Evolutionary conservation across 805 yeast species (phyloP), one percentile per base, ranked within the genome.

Genomic region (Debaryomyces prosopidis): DNA sequence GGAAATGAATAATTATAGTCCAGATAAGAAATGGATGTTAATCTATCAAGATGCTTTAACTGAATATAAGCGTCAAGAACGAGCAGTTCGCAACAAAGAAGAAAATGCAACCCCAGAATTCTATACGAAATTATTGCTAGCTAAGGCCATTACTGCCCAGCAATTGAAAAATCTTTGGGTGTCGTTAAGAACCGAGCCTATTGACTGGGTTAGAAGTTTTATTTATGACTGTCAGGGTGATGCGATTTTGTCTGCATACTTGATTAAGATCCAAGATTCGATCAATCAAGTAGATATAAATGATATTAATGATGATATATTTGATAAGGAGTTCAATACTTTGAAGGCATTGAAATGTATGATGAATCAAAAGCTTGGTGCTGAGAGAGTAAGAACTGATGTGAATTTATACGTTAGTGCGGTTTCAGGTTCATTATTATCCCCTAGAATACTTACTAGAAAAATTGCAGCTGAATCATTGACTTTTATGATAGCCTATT

Each of bases 11-110:
- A 79, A 77, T 53, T 90, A 86, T 59, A 79, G 86, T 36, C 69
- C 80, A 0, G 88, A 85, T 40, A 88, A 89, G 56, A 92, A 92
- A 66, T 90, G 97, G 96, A 83, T 88, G 85, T 75, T 91, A 52
- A 85, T 91, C 34, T 82, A 86, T 52, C 97, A 91, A 63, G 96
- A 90, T 62, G 82, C 85, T 18, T 75, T 88, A 38, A 79, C 91
- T 5, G 97, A 90, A 57, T 74, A 74, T 56, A 85, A 85, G 56
- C 81, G 85, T 52, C 63, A 61, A 43, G 65, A 63, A 44, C 47
- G 68, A 36, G 54, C 43, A 12, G 43, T 48, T 17, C 48, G 41
- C n/a, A 56, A 53, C 34, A 56, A 57, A 40, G 67, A 60, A 31
- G 69, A 63, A 42, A 55, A 52, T 40, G 57, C 66, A 17, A 76